Percentiles rank a stretch among this genome's conserved stretches.
These are phyloP conservation scores for Haplographium delicatum DNA, from an alignment of 495 filamentous ascomycete species.

Conservation along the genomic window DNA sequence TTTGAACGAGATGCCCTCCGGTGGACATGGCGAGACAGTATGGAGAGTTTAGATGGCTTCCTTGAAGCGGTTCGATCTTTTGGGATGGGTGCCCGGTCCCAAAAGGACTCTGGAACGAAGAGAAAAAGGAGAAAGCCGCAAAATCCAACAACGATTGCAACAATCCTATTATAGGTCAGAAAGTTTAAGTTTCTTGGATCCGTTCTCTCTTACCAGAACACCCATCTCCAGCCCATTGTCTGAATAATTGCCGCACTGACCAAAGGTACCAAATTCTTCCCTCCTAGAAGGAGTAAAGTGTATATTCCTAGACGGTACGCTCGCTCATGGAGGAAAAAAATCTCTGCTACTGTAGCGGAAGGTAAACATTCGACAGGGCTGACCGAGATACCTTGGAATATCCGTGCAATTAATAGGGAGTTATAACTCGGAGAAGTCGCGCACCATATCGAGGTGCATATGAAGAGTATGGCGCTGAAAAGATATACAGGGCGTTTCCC, in stretches of 20 bases:
- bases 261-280: constrained; percentile 88
- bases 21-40: constrained; percentile 4
- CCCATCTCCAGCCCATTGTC: constrained; percentile 80
- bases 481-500: constrained; percentile 94
- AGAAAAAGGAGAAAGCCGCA: constrained; percentile 74
- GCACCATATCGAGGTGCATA: constrained; percentile 79
- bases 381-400: constrained; percentile 84
- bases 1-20: background rate
- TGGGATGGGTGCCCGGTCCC: constrained; percentile 78
- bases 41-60: constrained; percentile 6
- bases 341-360: constrained; percentile 92
- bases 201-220: constrained; percentile 62
- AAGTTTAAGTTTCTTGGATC: background rate
- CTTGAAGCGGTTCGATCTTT: constrained; percentile 35
- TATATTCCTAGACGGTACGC: constrained; percentile 96
- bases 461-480: constrained; percentile 66
- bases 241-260: constrained; percentile 84
- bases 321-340: constrained; percentile 92
- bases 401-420: constrained; percentile 74
- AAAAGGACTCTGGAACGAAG: constrained; percentile 94
- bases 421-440: constrained; percentile 73
- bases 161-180: constrained; percentile 53
- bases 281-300: constrained; percentile 80
- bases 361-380: constrained; percentile 92
- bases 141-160: constrained; percentile 77